Evolutionary conservation across 345 rosid species (phyloP).

Genomic region (Lepidium africanum): DNA sequence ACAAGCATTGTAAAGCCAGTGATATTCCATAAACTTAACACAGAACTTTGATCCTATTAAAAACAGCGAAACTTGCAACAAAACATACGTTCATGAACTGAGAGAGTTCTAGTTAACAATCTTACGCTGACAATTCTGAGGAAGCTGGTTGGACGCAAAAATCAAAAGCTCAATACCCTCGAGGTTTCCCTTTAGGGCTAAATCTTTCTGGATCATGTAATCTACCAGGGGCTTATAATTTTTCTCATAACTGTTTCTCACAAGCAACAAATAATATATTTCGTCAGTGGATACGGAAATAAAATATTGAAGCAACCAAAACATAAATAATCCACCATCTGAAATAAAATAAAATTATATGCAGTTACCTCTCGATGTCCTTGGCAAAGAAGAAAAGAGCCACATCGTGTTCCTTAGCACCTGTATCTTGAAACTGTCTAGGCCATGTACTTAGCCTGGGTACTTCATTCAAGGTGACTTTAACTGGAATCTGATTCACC

Average conservation of each 20-base stretch:
- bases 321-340: neutral
- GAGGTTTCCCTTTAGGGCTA: conserved; percentile 72
- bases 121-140: conserved; percentile 85
- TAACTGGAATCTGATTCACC: conserved; percentile 48
- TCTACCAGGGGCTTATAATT: conserved; percentile 73
- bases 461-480: conserved; percentile 63
- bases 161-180: conserved; percentile 73
- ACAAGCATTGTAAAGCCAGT: neutral
- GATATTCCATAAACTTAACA: neutral
- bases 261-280: conserved; percentile 4
- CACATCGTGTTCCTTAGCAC: conserved; percentile 74
- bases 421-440: conserved; percentile 53
- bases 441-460: conserved; percentile 85
- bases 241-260: conserved; percentile 61
- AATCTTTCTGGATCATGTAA: conserved; percentile 68
- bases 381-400: conserved; percentile 96
- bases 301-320: conserved; percentile 8
- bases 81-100: neutral
- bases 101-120: conserved; percentile 7
- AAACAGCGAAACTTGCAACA: neutral
- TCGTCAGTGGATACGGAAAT: neutral
- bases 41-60: neutral
- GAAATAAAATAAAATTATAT: neutral
- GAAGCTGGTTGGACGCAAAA: conserved; percentile 85
- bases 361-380: conserved; percentile 68